Base-by-base conservation (phyloP, 1,284 basidiomycete genomes). In the Sanguinoderma infundibulare region DNA sequence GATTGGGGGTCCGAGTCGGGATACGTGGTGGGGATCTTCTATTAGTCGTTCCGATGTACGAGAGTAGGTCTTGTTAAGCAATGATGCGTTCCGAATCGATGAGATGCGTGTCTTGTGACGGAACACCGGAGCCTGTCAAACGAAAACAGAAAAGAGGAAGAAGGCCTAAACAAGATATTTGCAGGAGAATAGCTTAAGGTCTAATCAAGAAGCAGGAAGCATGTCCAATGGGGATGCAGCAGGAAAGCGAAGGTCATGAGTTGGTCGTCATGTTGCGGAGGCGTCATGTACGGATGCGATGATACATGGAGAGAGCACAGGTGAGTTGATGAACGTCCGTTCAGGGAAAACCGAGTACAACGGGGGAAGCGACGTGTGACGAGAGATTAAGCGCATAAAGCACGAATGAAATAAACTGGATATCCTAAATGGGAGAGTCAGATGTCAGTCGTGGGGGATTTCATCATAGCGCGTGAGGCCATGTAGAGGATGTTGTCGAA, bases 401-500 rank as follows among this genome's bases (percentile, higher is more conserved):
- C 58, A 46, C 40, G 52, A 36, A 50, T 42, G 55, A 32, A 22
- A 46, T 47, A 34, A 42, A 34, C 39, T 53, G 47, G 32, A 32
- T 54, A 56, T 53, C 52, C 47, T 64, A 56, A 47, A 44, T 46
- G 59, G 42, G 34, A 38, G 38, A n/a, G 32, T 42, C 49, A 58
- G 56, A 60, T 60, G 47, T 57, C 57, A 40, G 56, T 67, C 65
- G 63, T 57, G 49, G 55, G 46, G 47, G 32, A 46, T 24, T 60
- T 67, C 61, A 57, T 62, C 42, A 55, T 26, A 46, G 63, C 59
- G 59, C 59, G 59, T 61, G 66, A 65, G 50, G 62, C 62, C 66
- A 67, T 67, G 59, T 64, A 67, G 55, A 60, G 61, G 46, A 67
- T 58, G 56, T 67, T 67, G 57, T 59, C 35, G 54, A 67, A 57